These are phyloP conservation scores for Paraconiothyrium brasiliense DNA, from an alignment of 2,329 filamentous ascomycete species.

Conservation along the genomic window DNA sequence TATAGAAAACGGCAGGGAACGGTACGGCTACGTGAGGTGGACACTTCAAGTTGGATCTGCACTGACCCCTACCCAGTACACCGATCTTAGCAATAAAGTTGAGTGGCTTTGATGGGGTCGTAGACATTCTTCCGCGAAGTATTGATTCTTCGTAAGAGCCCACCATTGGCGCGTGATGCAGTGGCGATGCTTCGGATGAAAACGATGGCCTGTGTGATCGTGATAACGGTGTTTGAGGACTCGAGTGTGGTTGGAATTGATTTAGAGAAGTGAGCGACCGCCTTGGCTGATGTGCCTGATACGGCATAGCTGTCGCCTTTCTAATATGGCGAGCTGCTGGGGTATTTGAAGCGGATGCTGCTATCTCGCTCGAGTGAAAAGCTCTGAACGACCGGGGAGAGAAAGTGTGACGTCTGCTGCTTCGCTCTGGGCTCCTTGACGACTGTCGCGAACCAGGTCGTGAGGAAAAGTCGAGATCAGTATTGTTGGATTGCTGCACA, in stretches of 20 bases:
- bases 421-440: slow-evolving; percentile 57
- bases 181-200: slow-evolving; percentile 75
- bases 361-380: slow-evolving; percentile 55
- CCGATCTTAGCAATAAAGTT: slow-evolving; percentile 96
- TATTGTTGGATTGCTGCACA: slow-evolving; percentile 86
- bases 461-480: slow-evolving; percentile 73
- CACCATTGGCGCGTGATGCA: slow-evolving; percentile 94
- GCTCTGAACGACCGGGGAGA: slow-evolving; percentile 68
- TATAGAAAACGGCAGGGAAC: slow-evolving; percentile 96
- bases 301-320: slow-evolving; percentile 70
- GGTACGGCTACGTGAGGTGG: slow-evolving; percentile 89
- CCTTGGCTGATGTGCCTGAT: slow-evolving; percentile 81
- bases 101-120: slow-evolving; percentile 88
- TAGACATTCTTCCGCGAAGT: slow-evolving; percentile 93
- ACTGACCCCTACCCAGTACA: slow-evolving; percentile 87
- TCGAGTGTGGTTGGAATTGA: slow-evolving; percentile 48
- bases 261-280: slow-evolving; percentile 74
- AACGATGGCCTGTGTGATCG: slow-evolving; percentile 74
- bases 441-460: slow-evolving; percentile 45
- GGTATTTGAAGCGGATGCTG: slow-evolving; percentile 40
- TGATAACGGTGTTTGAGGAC: slow-evolving; percentile 57
- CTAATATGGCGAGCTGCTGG: slow-evolving; percentile 53
- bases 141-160: slow-evolving; percentile 99
- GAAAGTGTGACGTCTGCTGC: slow-evolving; percentile 75
- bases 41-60: slow-evolving; percentile 84